These are phyloP conservation scores for Flaveria trinervia DNA, from an alignment of 129 eudicot genomes.

Conservation along the genomic window DNA sequence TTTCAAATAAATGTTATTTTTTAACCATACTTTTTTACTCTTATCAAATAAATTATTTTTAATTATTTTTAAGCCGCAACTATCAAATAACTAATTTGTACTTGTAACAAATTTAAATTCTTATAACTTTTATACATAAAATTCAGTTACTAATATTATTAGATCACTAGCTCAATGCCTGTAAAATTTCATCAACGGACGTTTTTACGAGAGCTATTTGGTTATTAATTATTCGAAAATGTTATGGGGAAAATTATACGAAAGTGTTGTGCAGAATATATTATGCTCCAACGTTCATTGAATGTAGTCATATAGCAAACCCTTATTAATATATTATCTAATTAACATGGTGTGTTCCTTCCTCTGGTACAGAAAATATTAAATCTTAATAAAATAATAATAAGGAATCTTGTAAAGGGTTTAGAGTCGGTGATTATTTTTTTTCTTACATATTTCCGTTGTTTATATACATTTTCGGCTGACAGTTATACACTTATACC, in stretches of 20 bases:
- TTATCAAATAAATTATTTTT: too few relatives aligned
- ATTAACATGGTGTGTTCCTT: conserved; percentile 12
- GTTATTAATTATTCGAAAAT: not conserved
- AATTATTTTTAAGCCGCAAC: too few relatives aligned
- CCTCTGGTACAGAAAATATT: not conserved
- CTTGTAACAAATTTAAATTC: too few relatives aligned
- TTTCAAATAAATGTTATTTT: not conserved
- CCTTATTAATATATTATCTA: not conserved
- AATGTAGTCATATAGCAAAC: not conserved
- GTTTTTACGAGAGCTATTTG: not conserved
- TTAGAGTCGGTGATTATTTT: conserved; percentile 6
- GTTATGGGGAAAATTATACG: not conserved
- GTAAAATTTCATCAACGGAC: too few relatives aligned
- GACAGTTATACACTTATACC: not conserved
- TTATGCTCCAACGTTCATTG: conserved; percentile 2
- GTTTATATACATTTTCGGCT: not conserved
- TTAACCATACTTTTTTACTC: too few relatives aligned
- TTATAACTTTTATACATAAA: too few relatives aligned
- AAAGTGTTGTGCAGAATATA: not conserved
- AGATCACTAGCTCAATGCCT: too few relatives aligned
- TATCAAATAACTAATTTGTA: too few relatives aligned
- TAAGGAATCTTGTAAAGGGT: conserved; percentile 10
- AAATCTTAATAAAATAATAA: not conserved
- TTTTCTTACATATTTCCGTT: not conserved
- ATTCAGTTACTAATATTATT: too few relatives aligned